Evolutionary conservation across 305 asterid genomes (phyloP), one percentile per base, ranked within the genome.

Genomic region (Coffea humblotiana): DNA sequence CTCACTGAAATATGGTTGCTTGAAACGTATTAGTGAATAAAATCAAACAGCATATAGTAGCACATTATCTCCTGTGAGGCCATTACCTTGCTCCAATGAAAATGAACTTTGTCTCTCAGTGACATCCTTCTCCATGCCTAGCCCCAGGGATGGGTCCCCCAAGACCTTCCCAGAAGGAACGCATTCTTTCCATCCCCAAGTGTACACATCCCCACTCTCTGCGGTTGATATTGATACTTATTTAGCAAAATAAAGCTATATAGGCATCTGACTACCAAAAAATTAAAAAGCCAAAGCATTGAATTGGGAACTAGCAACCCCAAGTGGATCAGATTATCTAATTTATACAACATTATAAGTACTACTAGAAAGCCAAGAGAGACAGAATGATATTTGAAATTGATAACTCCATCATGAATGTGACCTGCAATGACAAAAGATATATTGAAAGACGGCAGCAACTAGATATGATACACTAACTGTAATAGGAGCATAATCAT

Each of bases 141-240:
- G 77, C 78, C 90, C 89, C 19, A 82, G 65, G 43, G 97, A 88
- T 78, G 91, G 82, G 75, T 90, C 94, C 45, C 93, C 97, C 77
- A 92, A 52, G 61, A 91, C 88, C 86, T 90, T 96, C 80, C 98
- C 98, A 56, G 97, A 89, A 81, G 98, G 99, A 83, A 94, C 88
- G 79, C 99, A 96, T 90, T 96, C 98, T 87, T 92, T 96, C 99
- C 99, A 94, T 63, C 99, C 99, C 99, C 99, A 96, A 56, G 98
- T 91, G 86, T 90, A 94, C 71, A 94, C 97, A 78, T 94, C 98
- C 69, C 97, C 97, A 72, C 77, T 83, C 82, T 83, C 99, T 92
- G 92, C 89, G 78, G 82, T 68, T 77, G 78, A 84, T 78, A 65
- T 82, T 58, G 78, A 82, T 47, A 75, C 74, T 74, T 63, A 75